Conservation (phyloP, 2,329 filamentous ascomycete genomes). For the Emydomyces testavorans region DNA sequence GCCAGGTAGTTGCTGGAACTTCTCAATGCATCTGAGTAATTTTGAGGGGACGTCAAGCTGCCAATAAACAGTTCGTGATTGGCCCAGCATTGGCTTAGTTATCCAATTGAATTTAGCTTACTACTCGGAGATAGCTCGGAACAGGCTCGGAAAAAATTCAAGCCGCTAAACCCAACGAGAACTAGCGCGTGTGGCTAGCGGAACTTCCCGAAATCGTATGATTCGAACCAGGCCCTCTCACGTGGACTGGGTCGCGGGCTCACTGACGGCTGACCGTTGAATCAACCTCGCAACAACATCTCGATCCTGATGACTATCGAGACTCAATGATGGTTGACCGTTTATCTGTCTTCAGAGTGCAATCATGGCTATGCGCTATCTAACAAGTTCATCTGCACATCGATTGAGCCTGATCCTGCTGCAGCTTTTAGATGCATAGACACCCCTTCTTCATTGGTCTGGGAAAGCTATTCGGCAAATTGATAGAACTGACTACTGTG, state of each 20-base stretch:
- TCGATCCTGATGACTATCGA: no score
- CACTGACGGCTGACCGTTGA: neutral
- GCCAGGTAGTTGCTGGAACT: no score
- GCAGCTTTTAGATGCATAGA: neutral
- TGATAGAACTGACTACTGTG: no score
- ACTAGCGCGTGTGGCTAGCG: neutral
- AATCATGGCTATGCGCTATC: no score
- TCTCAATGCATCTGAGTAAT: no score
- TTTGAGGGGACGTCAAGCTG: no score
- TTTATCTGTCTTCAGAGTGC: no score
- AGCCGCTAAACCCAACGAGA: neutral
- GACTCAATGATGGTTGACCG: no score
- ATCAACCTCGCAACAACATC: neutral
- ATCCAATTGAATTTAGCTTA: no score
- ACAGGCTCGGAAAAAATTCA: neutral
- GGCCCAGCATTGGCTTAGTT: no score
- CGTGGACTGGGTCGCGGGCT: constrained; percentile 4
- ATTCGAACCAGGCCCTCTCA: constrained; percentile 1
- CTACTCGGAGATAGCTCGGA: constrained; percentile 6
- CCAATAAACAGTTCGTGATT: no score
- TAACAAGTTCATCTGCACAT: neutral
- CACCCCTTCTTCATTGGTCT: neutral
- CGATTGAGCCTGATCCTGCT: constrained; percentile 8
- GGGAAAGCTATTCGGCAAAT: neutral
- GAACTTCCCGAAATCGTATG: constrained; percentile 8